phyloP scores from a whole-genome alignment of 2,329 filamentous ascomycete genomes.

The Clarireedia monteithiana region DNA sequence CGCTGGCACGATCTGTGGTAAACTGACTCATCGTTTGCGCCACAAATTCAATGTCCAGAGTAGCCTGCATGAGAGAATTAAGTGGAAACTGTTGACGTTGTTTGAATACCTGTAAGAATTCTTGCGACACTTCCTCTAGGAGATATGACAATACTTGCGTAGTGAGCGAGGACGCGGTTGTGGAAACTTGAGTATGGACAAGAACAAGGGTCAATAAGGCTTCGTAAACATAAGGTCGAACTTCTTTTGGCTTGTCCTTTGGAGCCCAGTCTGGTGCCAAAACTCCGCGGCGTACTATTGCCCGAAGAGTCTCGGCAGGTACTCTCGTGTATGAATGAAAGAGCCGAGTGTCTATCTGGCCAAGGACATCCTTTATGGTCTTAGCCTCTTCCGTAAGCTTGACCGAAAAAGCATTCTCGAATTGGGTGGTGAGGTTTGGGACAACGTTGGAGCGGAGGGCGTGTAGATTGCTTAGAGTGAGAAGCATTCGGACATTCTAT shows the following conservation, averaged over 20 bases:
- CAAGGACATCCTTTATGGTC: constrained; percentile 82
- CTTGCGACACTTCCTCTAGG: constrained; percentile 70
- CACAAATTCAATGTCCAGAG: constrained; percentile 93
- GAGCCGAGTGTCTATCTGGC: constrained; percentile 81
- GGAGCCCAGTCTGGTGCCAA: constrained; percentile 65
- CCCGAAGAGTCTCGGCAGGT: constrained; percentile 57
- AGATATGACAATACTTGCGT: constrained; percentile 77
- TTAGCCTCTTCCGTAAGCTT: constrained; percentile 91
- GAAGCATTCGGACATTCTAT: constrained; percentile 83
- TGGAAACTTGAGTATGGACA: constrained; percentile 83
- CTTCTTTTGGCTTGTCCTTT: constrained; percentile 57
- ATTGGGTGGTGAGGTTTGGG: constrained; percentile 81
- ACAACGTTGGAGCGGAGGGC: constrained; percentile 74
- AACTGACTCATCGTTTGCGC: constrained; percentile 89
- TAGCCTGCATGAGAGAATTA: constrained; percentile 87
- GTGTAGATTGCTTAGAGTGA: constrained; percentile 89
- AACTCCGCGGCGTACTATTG: constrained; percentile 68
- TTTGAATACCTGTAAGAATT: constrained; percentile 77
- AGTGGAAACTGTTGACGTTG: constrained; percentile 61
- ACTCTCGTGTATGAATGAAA: constrained; percentile 90
- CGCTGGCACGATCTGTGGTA: constrained; percentile 72
- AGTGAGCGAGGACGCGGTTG: constrained; percentile 69
- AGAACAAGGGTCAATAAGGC: constrained; percentile 79
- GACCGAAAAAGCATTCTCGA: constrained; percentile 89
- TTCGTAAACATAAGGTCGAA: constrained; percentile 83